Conservation (phyloP, 2,329 filamentous ascomycete species). For the Macrophomina pseudophaseolina region DNA sequence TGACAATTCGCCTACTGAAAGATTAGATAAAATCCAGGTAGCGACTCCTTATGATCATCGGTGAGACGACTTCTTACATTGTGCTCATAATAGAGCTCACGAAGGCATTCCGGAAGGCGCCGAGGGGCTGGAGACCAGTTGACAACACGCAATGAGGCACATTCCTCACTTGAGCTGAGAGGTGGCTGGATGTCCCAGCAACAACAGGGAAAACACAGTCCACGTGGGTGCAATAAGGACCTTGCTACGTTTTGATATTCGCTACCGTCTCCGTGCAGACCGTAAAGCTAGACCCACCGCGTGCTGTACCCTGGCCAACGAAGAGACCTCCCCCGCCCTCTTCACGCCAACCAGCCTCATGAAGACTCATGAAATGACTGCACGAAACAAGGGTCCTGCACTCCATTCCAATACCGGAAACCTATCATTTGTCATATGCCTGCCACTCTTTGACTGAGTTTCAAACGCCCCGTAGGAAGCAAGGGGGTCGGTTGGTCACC, state of each 20-base stretch:
- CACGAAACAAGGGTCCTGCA: neutral
- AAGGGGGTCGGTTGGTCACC: conserved; percentile 7
- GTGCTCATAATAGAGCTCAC: neutral
- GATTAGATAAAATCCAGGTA: no score
- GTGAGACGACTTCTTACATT: neutral
- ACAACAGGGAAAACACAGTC: neutral
- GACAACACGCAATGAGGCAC: neutral
- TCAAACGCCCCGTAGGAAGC: conserved; percentile 3
- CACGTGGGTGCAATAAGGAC: conserved; percentile 5
- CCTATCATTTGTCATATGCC: neutral
- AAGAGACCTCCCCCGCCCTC: neutral
- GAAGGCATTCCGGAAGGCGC: neutral
- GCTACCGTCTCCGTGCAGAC: neutral
- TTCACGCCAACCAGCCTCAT: neutral
- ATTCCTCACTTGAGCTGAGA: conserved; percentile 10
- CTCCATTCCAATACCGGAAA: neutral
- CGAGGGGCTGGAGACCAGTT: neutral
- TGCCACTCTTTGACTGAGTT: neutral
- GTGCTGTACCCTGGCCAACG: neutral
- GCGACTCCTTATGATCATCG: neutral
- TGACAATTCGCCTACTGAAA: no score
- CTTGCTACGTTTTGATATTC: neutral
- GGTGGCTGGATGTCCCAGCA: neutral
- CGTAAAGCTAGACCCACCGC: neutral
- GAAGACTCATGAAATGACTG: neutral